phyloP scores from a whole-genome alignment of 257 asterid genomes.

The Capsicum chinense region DNA sequence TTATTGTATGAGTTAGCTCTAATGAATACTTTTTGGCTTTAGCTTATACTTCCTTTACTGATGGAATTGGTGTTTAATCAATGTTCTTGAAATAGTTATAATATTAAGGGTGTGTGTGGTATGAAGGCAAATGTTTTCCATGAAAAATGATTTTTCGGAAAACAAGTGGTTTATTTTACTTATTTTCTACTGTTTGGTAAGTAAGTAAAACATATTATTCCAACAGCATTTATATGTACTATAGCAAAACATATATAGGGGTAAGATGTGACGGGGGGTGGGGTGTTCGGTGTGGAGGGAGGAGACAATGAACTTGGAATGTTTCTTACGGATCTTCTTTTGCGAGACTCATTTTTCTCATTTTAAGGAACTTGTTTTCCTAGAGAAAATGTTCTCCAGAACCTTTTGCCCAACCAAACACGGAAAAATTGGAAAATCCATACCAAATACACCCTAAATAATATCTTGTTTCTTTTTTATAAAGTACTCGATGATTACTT shows the following conservation, averaged over 20 bases:
- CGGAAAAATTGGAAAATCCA: neutral
- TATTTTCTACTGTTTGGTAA: neutral
- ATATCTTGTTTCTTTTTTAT: neutral
- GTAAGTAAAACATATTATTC: neutral
- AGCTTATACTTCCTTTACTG: neutral
- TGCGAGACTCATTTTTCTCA: neutral
- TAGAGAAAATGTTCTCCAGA: neutral
- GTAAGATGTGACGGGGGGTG: neutral
- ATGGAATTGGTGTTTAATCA: neutral
- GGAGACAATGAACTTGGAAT: neutral
- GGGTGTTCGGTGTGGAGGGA: neutral
- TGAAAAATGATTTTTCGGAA: neutral
- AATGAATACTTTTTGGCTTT: neutral
- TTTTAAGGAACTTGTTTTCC: neutral
- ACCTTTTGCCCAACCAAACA: neutral
- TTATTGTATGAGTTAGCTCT: neutral
- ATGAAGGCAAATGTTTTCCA: neutral
- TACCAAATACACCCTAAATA: no score
- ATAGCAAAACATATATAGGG: neutral
- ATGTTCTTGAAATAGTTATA: conserved; percentile 12
- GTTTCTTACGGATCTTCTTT: neutral
- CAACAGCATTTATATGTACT: neutral
- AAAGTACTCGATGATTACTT: neutral
- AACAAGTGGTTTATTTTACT: neutral
- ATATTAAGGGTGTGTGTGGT: neutral